Evolutionary conservation across 805 yeast species (phyloP), one percentile per base, ranked within the genome.

Genomic region (Jamesozyma rosinii): DNA sequence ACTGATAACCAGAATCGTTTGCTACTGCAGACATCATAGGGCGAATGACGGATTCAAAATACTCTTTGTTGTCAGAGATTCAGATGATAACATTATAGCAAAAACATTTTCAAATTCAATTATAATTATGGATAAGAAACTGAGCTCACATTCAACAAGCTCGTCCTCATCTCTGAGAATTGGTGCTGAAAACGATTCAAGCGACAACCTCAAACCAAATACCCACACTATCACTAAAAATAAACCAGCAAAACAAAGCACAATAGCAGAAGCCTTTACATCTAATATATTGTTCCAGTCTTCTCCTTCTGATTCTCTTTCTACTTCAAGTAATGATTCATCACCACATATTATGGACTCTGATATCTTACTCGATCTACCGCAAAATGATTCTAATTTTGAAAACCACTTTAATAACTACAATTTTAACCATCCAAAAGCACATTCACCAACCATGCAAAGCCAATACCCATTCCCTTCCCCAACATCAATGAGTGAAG

Each of bases 61-160:
- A 37, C 63, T 84, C 37, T 76, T 84, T 49, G 76, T 82, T 3
- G 58, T 89, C 38, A 81, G 77, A 48, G 78, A 88, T 59, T 57
- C 68, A 46, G 57, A 68, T 9, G 82, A 80, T 19, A 68, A 70
- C 19, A 72, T 86, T 4, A 71, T 89, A 17, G 96, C 89, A 10
- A 79, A 80, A 51, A 78, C 79, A 19, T 61, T 81, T 11, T 77
- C 95, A 1, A 67, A 79, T 9, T 77, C 86, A 3, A 83, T 90
- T 27, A 81, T 87, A 83, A 87, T 90, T 41, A 88, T 92, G 79
- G 97, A 90, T 62, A 80, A 95, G 61, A 94, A 89, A 71, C 87
- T 84, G 64, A 72, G 14, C 5, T 6, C 30, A 37, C 14, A 14
- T 4, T 22, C 39, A 24, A 24, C 11, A 24, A 24, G 11, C 14